Evolutionary conservation across 495 filamentous ascomycete species (phyloP).

Genomic region (Staphylotrichum longicolle): DNA sequence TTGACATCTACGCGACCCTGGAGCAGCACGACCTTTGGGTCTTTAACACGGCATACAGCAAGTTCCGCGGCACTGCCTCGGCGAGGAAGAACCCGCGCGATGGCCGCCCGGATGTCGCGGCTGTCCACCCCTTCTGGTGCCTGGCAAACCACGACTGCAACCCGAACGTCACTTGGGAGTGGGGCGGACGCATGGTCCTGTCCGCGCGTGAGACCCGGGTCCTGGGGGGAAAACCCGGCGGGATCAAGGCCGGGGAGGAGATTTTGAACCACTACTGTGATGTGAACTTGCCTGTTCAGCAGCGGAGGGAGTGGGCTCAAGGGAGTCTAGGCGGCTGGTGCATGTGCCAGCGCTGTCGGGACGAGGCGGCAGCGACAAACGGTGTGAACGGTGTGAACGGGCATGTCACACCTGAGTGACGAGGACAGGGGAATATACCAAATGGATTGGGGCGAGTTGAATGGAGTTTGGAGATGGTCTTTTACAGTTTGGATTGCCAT

Average conservation of each 20-base stretch:
- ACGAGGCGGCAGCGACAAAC: constrained; percentile 39
- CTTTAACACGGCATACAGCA: constrained; percentile 86
- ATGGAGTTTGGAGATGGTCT: no score
- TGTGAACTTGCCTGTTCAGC: constrained; percentile 68
- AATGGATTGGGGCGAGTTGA: no score
- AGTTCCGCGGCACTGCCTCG: constrained; percentile 89
- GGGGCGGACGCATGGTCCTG: constrained; percentile 80
- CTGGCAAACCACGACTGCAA: constrained; percentile 90
- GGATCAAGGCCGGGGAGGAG: constrained; percentile 75
- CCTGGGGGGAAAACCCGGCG: constrained; percentile 42
- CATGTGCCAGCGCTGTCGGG: constrained; percentile 72
- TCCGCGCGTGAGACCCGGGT: constrained; percentile 45
- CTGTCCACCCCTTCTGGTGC: constrained; percentile 57
- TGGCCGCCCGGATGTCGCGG: constrained; percentile 74
- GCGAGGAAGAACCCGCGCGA: constrained; percentile 71
- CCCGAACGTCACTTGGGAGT: constrained; percentile 93
- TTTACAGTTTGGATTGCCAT: no score
- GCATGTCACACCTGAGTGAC: neutral
- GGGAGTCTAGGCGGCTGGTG: constrained; percentile 84
- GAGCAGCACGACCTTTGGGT: constrained; percentile 81
- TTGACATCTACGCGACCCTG: constrained; percentile 72
- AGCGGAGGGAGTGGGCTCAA: constrained; percentile 82
- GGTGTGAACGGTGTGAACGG: neutral
- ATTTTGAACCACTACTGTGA: constrained; percentile 94
- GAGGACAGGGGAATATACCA: neutral